Conservation (phyloP, 1,284 basidiomycete genomes). For the Pyrrhoderma noxium region DNA sequence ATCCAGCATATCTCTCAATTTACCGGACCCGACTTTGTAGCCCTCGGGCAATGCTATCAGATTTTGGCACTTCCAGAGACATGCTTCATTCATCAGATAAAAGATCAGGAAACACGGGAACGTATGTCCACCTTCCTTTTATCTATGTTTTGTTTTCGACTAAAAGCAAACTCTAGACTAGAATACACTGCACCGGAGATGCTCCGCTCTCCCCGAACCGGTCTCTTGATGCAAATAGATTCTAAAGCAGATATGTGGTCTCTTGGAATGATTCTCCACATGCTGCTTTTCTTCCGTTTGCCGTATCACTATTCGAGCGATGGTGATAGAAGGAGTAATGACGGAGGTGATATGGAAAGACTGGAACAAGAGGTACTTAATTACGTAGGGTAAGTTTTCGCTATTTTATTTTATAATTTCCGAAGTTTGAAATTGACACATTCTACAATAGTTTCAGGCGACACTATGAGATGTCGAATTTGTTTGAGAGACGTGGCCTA, state of each 20-base stretch:
- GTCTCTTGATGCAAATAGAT: conserved; percentile 64
- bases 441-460: conserved; percentile 61
- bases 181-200: conserved; percentile 86
- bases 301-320: conserved; percentile 68
- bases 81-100: conserved; percentile 63
- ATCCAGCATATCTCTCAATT: conserved; percentile 1
- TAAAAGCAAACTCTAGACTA: conserved; percentile 38
- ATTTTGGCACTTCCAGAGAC: conserved; percentile 91
- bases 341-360: conserved; percentile 50
- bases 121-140: conserved; percentile 49
- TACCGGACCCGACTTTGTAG: conserved; percentile 29
- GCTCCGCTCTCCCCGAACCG: conserved; percentile 60
- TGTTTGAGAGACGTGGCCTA: conserved; percentile 61
- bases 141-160: background rate
- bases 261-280: conserved; percentile 87
- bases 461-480: conserved; percentile 37
- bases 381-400: conserved; percentile 58
- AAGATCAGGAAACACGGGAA: conserved; percentile 88
- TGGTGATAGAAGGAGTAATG: conserved; percentile 42
- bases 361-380: conserved; percentile 68
- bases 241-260: conserved; percentile 90
- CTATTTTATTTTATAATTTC: conserved; percentile 9
- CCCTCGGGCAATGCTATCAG: conserved; percentile 82
- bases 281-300: conserved; percentile 80
- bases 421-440: background rate